A percentile compares a stretch with the other conserved stretches of the same genome.
Evolutionary conservation across 2,329 filamentous ascomycete species (phyloP).

Genomic region (Metarhizium album): DNA sequence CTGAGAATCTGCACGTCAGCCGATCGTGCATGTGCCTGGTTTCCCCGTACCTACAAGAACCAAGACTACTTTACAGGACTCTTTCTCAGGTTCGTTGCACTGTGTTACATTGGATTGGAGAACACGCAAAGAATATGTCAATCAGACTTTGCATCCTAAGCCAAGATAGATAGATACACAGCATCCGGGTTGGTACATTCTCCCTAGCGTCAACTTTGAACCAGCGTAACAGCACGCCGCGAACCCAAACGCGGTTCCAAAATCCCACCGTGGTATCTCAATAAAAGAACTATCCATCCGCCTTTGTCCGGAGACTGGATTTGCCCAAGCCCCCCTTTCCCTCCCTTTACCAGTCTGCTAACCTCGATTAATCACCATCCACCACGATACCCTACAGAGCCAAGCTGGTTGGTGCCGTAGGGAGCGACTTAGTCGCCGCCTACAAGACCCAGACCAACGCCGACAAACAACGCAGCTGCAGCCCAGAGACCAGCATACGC

Average conservation of each 20-base stretch:
- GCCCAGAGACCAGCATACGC: constrained; percentile 69
- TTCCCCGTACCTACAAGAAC: background rate
- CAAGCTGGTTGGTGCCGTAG: background rate
- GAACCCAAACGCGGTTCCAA: background rate
- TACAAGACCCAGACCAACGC: constrained; percentile 41
- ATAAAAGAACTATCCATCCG: background rate
- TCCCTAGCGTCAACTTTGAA: background rate
- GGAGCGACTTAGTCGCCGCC: constrained; percentile 26
- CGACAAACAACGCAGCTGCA: constrained; percentile 49
- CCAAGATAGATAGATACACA: background rate
- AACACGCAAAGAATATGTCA: background rate
- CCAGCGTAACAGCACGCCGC: background rate
- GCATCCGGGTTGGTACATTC: background rate
- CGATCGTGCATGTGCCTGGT: background rate
- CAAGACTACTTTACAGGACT: background rate
- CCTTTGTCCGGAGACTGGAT: background rate
- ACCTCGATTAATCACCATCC: background rate
- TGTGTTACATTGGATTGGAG: background rate
- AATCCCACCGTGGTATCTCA: background rate
- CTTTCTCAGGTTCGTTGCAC: background rate
- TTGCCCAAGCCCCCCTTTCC: background rate
- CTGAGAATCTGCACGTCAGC: background rate
- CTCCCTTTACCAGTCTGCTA: background rate
- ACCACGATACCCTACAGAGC: background rate
- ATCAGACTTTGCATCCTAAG: background rate